A percentile compares a stretch with the other conserved stretches of the same genome.
These are phyloP conservation scores for Metschnikowia baotianmanensis DNA, from an alignment of 805 yeast genomes.

Conservation along the genomic window DNA sequence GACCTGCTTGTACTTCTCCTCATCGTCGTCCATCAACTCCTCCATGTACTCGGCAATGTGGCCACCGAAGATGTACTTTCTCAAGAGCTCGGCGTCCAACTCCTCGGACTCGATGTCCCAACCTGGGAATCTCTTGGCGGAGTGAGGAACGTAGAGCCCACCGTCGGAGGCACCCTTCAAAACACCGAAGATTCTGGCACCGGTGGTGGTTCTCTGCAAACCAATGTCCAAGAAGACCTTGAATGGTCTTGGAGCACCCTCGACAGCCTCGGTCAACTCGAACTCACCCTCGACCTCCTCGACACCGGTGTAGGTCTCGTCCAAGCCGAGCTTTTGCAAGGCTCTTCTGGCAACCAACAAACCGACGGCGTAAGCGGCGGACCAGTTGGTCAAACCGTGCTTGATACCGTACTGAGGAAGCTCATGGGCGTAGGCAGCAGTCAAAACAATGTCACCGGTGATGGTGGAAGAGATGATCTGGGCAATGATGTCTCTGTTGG, in stretches of 20 bases:
- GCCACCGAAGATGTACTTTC: constrained; percentile 99
- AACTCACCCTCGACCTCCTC: constrained; percentile 99
- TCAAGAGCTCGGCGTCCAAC: constrained; percentile 93
- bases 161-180: constrained; percentile 99
- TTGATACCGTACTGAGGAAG: constrained; percentile 95
- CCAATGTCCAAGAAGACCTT: constrained; percentile 99
- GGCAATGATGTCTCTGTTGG: constrained; percentile 99
- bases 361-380: constrained; percentile 99
- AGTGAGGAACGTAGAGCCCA: constrained; percentile 99
- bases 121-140: constrained; percentile 99
- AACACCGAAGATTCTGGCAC: constrained; percentile 99
- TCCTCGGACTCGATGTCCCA: constrained; percentile 99
- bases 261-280: constrained; percentile 97
- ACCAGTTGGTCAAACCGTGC: constrained; percentile 99
- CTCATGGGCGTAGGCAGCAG: constrained; percentile 99
- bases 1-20: constrained; percentile 95
- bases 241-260: constrained; percentile 99
- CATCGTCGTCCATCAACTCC: constrained; percentile 99
- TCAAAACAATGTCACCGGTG: constrained; percentile 92
- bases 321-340: constrained; percentile 94
- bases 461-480: constrained; percentile 96
- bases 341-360: constrained; percentile 98
- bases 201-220: constrained; percentile 99
- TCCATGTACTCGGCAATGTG: constrained; percentile 99
- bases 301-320: constrained; percentile 97